Evolutionary conservation across 2,329 filamentous ascomycete species (phyloP), one percentile per base, ranked within the genome.

Genomic region (Neonectria magnoliae): DNA sequence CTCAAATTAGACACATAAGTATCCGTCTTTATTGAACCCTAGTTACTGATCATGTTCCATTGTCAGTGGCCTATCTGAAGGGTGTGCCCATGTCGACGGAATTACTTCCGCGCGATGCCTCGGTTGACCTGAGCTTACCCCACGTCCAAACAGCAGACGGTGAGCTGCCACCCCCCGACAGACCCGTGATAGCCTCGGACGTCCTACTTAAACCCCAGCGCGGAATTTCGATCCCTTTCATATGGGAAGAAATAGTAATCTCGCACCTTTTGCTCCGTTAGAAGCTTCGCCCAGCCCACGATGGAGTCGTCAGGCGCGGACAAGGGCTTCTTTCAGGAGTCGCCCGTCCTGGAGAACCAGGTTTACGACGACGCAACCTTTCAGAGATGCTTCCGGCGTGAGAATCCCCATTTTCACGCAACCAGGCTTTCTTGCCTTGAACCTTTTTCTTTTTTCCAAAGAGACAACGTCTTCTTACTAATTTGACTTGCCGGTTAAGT

Each of bases 251-350:
- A 41, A 41, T 27, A 2, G 13, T 1, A 33, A n/a, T 31, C 13
- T 36, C 10, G 13, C n/a, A 38, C 36, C 33, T 31, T 31, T 57
- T 59, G 33, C 31, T 13, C 45, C 18, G 48, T 33, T 57, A 33
- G 31, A 58, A 42, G 38, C 16, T 9, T 42, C 38, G 38, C n/a
- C n/a, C n/a, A 20, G 3, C 25, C 25, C 44, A 33, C 18, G 57
- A 84, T 84, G 83, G 76, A 84, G 61, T 74, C 81, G 3, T 82
- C 83, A 13, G 79, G 79, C 55, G 76, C 82, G 13, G 80, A 84
- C 66, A 79, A 73, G 9, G 87, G 88, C 64, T 88, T 88, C 76
- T 87, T 90, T 68, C 87, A 89, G 69, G 76, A 81, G 42, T 78
- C 82, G 4, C 85, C 84, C 2, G 78, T 82, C 10, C 74, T 90